Conservation (phyloP, 108 stramenopile genomes). For the Bacterosira constricta region DNA sequence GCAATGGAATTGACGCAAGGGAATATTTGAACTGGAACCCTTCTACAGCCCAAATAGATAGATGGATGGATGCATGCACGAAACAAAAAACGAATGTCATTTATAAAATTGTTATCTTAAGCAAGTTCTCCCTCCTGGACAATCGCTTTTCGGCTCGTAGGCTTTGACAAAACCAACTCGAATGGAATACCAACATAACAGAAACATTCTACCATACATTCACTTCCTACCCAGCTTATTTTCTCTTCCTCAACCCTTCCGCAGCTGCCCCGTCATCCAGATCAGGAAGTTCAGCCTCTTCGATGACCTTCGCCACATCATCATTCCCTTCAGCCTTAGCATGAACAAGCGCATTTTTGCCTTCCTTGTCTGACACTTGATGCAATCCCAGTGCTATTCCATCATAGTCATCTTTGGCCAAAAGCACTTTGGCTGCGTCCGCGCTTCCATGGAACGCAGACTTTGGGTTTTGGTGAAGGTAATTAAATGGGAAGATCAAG, state of each 20-base stretch:
- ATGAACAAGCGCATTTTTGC: slow-evolving; percentile 74
- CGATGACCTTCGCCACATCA: slow-evolving; percentile 69
- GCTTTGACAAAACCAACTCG: no score
- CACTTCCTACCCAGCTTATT: slow-evolving; percentile 8
- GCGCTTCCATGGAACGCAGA: slow-evolving; percentile 82
- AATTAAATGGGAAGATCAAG: background rate
- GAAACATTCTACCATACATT: background rate
- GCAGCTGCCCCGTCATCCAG: slow-evolving; percentile 20
- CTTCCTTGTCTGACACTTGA: slow-evolving; percentile 80
- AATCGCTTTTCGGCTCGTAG: no score
- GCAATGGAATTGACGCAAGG: no score
- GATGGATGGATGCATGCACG: no score
- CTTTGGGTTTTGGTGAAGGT: background rate
- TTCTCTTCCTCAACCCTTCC: slow-evolving; percentile 48
- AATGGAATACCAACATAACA: no score
- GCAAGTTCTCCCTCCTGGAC: no score
- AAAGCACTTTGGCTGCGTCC: slow-evolving; percentile 69
- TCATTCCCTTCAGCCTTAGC: slow-evolving; percentile 76
- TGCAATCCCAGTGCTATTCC: slow-evolving; percentile 54
- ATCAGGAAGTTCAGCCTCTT: slow-evolving; percentile 32
- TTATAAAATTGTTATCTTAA: no score
- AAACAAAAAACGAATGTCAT: no score
- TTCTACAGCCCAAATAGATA: no score
- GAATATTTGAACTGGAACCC: no score
- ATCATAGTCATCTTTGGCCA: slow-evolving; percentile 28